Base-by-base conservation (phyloP, 2,329 filamentous ascomycete genomes). In the Curvularia spicifera region DNA sequence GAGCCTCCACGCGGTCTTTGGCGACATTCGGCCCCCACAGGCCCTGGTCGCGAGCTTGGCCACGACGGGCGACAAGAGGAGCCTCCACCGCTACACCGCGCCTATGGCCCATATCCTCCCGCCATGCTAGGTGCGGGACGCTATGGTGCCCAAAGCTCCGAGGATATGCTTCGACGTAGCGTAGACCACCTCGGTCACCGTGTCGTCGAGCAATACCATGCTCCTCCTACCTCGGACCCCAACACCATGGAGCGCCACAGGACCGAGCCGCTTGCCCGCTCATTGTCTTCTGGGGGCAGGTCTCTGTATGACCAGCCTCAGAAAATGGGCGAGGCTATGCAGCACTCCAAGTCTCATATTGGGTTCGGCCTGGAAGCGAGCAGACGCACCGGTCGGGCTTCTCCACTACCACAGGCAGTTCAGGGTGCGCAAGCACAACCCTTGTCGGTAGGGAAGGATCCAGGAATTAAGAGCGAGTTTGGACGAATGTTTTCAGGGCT, bases 401-500 rank as follows among this genome's bases (percentile, higher is more conserved):
- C 94, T 8, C 94, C 94, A 1, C 81, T 97, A 15, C 94, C 94
- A 0, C 94, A 97, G 76, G 93, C 94, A 22, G 93, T 97, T 0
- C 93, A 97, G 73, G 94, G 94, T 22, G 93, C 91, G 1, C 93
- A 97, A 74, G 87, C 89, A 15, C 90, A 93, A 68, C 85, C 90
- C 39, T 85, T 90, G 52, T 91, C 90, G 3, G 91, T 92, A 5
- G 87, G 88, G 13, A 90, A 89, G 15, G 93, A 97, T 74, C 90
- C 92, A 10, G 90, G 90, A 43, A 96, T 97, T 71, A 97, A 97
- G 82, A 96, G 89, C 73, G 94, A 97, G 74, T 93, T 97, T 74
- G 93, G 93, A 28, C 89, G 92, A 61, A 96, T 97, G 84, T 97
- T 97, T 78, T 92, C 91, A 18, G 94, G 94, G n/a, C 92, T 98